Conservation (phyloP, 78 protist genomes). For the Planoprotostelium fungivorum region DNA sequence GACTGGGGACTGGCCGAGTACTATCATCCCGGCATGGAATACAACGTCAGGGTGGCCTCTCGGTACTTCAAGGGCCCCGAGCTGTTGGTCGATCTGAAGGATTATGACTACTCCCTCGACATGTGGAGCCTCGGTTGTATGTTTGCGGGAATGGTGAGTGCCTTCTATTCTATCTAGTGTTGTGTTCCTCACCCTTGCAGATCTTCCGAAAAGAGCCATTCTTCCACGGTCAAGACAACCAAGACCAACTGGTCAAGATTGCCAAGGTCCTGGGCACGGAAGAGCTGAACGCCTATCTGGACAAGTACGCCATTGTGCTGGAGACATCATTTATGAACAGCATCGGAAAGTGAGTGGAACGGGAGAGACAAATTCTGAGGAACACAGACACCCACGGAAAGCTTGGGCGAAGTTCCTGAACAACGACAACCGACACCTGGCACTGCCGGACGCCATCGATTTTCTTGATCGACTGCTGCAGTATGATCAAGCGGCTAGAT, state of each 20-base stretch:
- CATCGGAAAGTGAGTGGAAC: constrained; percentile 63
- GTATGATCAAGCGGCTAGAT: constrained; percentile 85
- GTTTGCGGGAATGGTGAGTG: constrained; percentile 93
- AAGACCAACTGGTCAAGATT: constrained; percentile 98
- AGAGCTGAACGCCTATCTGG: constrained; percentile 83
- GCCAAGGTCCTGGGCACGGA: constrained; percentile 97
- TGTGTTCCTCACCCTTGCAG: neutral
- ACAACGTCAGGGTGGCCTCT: constrained; percentile 99
- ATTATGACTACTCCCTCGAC: constrained; percentile 97
- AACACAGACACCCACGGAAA: constrained; percentile 63
- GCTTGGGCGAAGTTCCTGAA: constrained; percentile 75
- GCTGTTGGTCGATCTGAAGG: constrained; percentile 89
- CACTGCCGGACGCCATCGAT: constrained; percentile 93
- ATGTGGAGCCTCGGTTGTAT: constrained; percentile 98
- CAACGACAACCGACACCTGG: constrained; percentile 77
- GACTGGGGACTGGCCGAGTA: constrained; percentile 99
- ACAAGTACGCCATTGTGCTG: constrained; percentile 90
- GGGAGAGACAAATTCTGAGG: neutral
- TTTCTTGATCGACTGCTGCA: constrained; percentile 89
- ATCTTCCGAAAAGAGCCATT: constrained; percentile 97
- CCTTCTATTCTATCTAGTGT: neutral
- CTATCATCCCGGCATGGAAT: constrained; percentile 92
- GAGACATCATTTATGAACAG: constrained; percentile 67
- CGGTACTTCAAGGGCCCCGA: constrained; percentile 98
- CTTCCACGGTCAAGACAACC: constrained; percentile 98